phyloP scores from a whole-genome alignment of 345 rosid genomes.

The Microcos paniculata region DNA sequence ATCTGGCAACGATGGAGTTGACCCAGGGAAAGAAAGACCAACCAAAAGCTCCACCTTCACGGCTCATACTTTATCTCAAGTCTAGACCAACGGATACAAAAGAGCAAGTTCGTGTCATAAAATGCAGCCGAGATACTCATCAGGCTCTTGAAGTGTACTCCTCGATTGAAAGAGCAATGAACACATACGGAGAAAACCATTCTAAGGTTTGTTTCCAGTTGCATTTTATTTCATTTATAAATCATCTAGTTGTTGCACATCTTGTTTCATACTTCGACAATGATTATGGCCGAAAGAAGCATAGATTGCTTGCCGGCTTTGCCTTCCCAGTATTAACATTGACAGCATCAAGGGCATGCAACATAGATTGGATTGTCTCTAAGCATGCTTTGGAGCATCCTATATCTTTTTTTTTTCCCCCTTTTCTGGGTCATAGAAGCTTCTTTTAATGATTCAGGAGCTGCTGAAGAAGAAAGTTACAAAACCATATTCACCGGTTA shows the following conservation, averaged over 20 bases:
- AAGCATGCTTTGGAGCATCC: background rate
- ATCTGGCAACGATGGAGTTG: conserved; percentile 81
- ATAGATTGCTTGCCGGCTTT: too few relatives aligned
- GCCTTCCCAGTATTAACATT: background rate
- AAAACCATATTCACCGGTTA: conserved; percentile 76
- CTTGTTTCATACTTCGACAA: background rate
- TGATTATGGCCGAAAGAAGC: too few relatives aligned
- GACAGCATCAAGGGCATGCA: background rate
- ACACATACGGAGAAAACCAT: conserved; percentile 51
- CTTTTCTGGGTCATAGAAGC: background rate
- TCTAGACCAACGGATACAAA: conserved; percentile 50
- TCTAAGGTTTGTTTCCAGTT: conserved; percentile 48
- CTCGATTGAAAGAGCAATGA: conserved; percentile 68
- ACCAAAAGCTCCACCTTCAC: conserved; percentile 72
- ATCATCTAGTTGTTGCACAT: background rate
- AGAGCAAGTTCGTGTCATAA: conserved; percentile 71
- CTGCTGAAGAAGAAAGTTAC: conserved; percentile 65
- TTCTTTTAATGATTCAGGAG: conserved; percentile 46
- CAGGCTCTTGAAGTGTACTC: conserved; percentile 73
- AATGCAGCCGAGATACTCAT: conserved; percentile 68
- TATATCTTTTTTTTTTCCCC: background rate
- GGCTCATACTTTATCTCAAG: conserved; percentile 56
- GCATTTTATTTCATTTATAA: conserved; percentile 1
- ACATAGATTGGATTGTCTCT: background rate
- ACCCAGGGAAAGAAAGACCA: conserved; percentile 78